phyloP scores from a whole-genome alignment of 768 basidiomycete genomes.

The Rhodotorula kratochvilovae region DNA sequence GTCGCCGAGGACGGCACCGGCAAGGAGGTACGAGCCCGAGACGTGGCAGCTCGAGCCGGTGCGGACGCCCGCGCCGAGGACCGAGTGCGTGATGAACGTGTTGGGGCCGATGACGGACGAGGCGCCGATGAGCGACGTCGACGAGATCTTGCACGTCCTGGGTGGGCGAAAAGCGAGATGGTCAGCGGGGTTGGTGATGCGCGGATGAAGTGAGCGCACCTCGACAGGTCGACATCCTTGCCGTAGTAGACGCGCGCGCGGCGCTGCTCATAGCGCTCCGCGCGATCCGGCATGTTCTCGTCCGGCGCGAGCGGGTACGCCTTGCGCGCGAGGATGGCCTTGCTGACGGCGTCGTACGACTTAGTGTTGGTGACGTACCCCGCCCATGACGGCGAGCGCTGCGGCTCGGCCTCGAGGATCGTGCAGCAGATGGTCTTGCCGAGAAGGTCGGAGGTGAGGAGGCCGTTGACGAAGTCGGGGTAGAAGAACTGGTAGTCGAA shows the following conservation, averaged over 20 bases:
- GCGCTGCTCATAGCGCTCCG: slow-evolving; percentile 72
- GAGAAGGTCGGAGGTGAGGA: slow-evolving; percentile 86
- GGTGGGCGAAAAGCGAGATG: background rate
- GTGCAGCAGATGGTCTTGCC: slow-evolving; percentile 93
- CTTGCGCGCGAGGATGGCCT: slow-evolving; percentile 88
- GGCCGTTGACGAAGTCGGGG: slow-evolving; percentile 86
- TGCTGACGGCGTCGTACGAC: slow-evolving; percentile 85
- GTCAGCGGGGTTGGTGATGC: too few relatives aligned
- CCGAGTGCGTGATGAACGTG: slow-evolving; percentile 57
- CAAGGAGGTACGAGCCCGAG: slow-evolving; percentile 68
- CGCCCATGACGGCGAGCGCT: slow-evolving; percentile 59
- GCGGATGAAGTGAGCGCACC: too few relatives aligned
- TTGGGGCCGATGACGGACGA: slow-evolving; percentile 68
- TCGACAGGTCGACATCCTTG: slow-evolving; percentile 72
- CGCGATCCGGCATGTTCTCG: slow-evolving; percentile 75
- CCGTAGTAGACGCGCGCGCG: slow-evolving; percentile 86
- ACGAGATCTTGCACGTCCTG: slow-evolving; percentile 76
- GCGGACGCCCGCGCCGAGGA: slow-evolving; percentile 47
- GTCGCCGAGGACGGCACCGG: slow-evolving; percentile 60
- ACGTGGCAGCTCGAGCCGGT: slow-evolving; percentile 47
- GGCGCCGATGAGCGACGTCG: slow-evolving; percentile 75
- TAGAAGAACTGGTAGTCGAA: slow-evolving; percentile 93
- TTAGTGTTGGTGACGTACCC: slow-evolving; percentile 88
- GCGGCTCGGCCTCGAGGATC: slow-evolving; percentile 53
- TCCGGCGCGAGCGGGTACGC: slow-evolving; percentile 95